phyloP scores from a whole-genome alignment of 768 basidiomycete genomes.

The Leccinum subgranulosum region DNA sequence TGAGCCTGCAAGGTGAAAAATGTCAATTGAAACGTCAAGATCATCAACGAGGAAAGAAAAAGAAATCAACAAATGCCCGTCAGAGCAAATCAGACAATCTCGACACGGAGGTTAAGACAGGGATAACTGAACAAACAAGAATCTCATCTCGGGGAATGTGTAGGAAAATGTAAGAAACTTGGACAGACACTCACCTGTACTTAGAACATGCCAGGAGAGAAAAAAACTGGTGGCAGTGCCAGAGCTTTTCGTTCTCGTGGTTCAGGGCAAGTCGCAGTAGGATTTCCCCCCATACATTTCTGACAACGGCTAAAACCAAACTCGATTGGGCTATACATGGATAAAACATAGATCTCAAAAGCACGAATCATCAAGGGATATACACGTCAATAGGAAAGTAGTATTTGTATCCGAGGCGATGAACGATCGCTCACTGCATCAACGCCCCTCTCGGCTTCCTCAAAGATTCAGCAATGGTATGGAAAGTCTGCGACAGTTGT shows the following conservation, averaged over 20 bases:
- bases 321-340: too few relatives aligned
- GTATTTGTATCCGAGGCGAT: neutral
- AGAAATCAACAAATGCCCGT: neutral
- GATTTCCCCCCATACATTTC: too few relatives aligned
- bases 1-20: neutral
- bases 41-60: neutral
- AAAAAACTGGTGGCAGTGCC: too few relatives aligned
- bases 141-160: conserved; percentile 16
- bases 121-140: conserved; percentile 14
- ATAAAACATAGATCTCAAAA: neutral
- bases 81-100: neutral
- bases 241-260: too few relatives aligned
- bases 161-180: neutral
- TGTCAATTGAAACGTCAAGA: neutral
- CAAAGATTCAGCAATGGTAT: conserved; percentile 54
- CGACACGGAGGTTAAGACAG: too few relatives aligned
- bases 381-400: neutral
- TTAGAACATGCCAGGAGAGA: too few relatives aligned
- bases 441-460: conserved; percentile 49
- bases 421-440: conserved; percentile 25
- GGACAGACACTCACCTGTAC: too few relatives aligned
- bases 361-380: neutral
- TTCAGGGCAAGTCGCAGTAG: too few relatives aligned
- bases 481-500: conserved; percentile 50
- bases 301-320: too few relatives aligned